Conservation (phyloP, 106 monocot genomes). For the Dendrobium chrysotoxum region DNA sequence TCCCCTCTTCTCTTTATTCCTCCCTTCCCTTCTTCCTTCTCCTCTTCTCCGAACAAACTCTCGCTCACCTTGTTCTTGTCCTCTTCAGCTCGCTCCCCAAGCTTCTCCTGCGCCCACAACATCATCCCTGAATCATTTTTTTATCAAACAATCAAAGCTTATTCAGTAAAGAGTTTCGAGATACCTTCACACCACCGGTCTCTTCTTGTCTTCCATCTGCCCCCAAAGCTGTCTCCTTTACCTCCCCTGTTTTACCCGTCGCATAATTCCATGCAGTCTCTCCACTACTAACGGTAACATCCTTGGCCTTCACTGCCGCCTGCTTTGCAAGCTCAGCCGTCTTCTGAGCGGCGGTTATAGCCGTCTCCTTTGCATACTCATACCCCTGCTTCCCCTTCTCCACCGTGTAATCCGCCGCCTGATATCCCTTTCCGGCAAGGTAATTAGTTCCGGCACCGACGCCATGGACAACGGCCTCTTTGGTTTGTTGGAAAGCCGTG, state of each 20-base stretch:
- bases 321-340: constrained; percentile 16
- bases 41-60: too few species aligned
- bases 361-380: constrained; percentile 16
- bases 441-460: constrained; percentile 21
- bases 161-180: too few species aligned
- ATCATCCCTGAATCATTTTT: too few species aligned
- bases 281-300: not conserved
- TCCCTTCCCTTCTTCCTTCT: too few species aligned
- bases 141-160: too few species aligned
- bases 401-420: constrained; percentile 12
- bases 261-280: not conserved
- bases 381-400: constrained; percentile 28
- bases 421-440: constrained; percentile 11
- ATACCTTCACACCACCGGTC: not conserved
- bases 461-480: constrained; percentile 31
- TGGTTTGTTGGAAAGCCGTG: constrained; percentile 26
- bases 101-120: too few species aligned
- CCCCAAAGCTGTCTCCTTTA: not conserved
- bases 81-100: too few species aligned
- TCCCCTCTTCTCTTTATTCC: too few species aligned
- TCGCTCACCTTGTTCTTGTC: too few species aligned
- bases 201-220: not conserved
- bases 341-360: constrained; percentile 5
- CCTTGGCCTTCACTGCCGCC: constrained; percentile 12
- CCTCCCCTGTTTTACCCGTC: not conserved